Evolutionary conservation across 169 alveolate genomes (phyloP), one percentile per base, ranked within the genome.

Genomic region (Cryptosporidium canis): DNA sequence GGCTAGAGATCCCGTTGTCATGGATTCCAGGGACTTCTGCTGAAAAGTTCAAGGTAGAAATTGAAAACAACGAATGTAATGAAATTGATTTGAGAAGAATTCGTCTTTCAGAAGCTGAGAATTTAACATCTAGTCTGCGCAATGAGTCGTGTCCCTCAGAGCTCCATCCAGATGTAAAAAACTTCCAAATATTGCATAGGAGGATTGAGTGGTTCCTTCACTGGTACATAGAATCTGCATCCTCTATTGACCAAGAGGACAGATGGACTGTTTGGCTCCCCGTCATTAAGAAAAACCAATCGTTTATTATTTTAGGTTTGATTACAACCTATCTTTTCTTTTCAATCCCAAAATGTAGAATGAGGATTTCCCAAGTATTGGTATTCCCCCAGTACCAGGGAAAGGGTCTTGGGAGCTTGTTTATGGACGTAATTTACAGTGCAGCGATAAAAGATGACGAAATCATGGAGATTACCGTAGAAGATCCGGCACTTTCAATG

Each of bases 401-500:
- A 37, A 92, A 92, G 48, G 95, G 95, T 31, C 58, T 93, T 53
- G 95, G 95, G 1, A 65, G 84, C 77, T 65, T 71, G 24, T 91
- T 93, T 14, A 51, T 93, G 55, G 93, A 93, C 66, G 77, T 82
- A 37, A 93, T 93, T 9, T 93, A 93, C 47, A 83, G 83, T 53
- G 33, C 85, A 83, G 93, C 95, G 4, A 92, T 93, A 7, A 77
- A 90, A 27, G 94, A 93, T 68, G 66, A 83, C 0, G 84, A 90
- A 33, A 90, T 93, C 33, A 85, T 91, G 63, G 95, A 92, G 66
- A 91, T 93, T 47, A 92, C 95, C 0, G 95, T 93, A 16, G 95
- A 93, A 87, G 95, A 93, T 45, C 95, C 95, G 48, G 92, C 95
- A 2, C 90, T 63, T 16, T 84, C 95, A 12, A 92, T 93, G 83